Percentiles rank a stretch among this genome's conserved stretches.
Conservation (phyloP, 2,329 filamentous ascomycete genomes). For the Blastomyces parvus region DNA sequence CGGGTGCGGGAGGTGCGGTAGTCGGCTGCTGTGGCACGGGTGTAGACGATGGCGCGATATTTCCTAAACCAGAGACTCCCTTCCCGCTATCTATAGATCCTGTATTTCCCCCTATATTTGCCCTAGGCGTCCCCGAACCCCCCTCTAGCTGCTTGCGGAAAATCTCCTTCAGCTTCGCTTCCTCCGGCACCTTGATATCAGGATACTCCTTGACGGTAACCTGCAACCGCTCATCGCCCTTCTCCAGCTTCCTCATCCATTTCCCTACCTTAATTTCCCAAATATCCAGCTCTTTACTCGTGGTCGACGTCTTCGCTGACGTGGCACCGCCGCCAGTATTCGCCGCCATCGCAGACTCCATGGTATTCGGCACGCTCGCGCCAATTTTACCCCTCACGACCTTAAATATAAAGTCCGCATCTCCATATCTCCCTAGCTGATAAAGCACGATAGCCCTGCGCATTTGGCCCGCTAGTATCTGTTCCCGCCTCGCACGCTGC, state of each 20-base stretch:
- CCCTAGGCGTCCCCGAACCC: slow-evolving; percentile 7
- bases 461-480: slow-evolving; percentile 73
- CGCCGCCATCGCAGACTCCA: slow-evolving; percentile 25
- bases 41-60: neutral
- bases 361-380: slow-evolving; percentile 20
- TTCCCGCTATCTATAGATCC: slow-evolving; percentile 9
- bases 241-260: slow-evolving; percentile 43
- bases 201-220: slow-evolving; percentile 47
- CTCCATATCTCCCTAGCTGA: slow-evolving; percentile 59
- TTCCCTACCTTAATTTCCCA: slow-evolving; percentile 49
- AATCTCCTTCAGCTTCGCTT: slow-evolving; percentile 30
- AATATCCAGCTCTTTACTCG: slow-evolving; percentile 39
- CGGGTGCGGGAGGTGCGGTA: slow-evolving; percentile 7
- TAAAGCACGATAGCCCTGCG: slow-evolving; percentile 67
- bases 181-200: slow-evolving; percentile 35
- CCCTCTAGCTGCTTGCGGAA: slow-evolving; percentile 25
- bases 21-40: neutral
- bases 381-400: slow-evolving; percentile 45
- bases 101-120: slow-evolving; percentile 9
- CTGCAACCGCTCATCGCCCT: slow-evolving; percentile 40
- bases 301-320: slow-evolving; percentile 18
- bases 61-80: slow-evolving; percentile 4
- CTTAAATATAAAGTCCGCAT: slow-evolving; percentile 63
- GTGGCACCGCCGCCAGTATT: slow-evolving; percentile 5
- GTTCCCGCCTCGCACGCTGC: slow-evolving; percentile 61